Evolutionary conservation across 2,329 filamentous ascomycete species (phyloP), one percentile per base, ranked within the genome.

Genomic region (Neocatenulostroma microsporum): DNA sequence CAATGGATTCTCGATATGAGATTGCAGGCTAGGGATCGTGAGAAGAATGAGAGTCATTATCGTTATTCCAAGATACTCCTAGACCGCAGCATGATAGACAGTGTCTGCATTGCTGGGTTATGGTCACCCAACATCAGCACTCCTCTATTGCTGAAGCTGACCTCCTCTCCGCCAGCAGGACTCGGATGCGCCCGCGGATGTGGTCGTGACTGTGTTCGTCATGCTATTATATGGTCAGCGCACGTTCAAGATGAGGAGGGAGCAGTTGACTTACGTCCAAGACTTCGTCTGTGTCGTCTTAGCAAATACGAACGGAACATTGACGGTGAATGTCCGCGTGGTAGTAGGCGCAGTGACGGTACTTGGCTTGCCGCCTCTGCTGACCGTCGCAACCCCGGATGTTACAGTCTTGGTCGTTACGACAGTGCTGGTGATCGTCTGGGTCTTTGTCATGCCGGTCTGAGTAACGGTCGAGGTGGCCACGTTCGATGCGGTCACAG

Each of bases 401-500:
- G 30, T 32, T n/a, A 24, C 10, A 2, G 39, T 42, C 5, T 21
- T 34, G 4, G 39, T 42, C 18, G 30, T 34, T 26, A 40, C 12
- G 42, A 21, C 11, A 1, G 48, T 50, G 8, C 36, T 24, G 1
- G 53, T 58, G 7, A 46, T 41, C 3, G 48, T 50, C 10, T 42
- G 19, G n/a, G 34, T 38, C 26, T 35, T 12, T 41, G 21, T 10
- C 1, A 49, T 50, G 17, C 40, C 54, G 10, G 46, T 49, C 7
- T 37, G 24, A 1, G 52, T 58, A 7, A 42, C 30, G 29, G 49
- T 58, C 21, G 53, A 29, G 3, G 41, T 27, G 2, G 56, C 53
- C 19, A 54, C 48, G 8, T 45, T 46, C 2, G 37, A 47, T 18
- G 44, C 49, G 6, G 58, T 62, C 14, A 61, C 47, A 3, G 53